Evolutionary conservation across 2,329 filamentous ascomycete genomes (phyloP).

Genomic region (Aspergillus sp.): DNA sequence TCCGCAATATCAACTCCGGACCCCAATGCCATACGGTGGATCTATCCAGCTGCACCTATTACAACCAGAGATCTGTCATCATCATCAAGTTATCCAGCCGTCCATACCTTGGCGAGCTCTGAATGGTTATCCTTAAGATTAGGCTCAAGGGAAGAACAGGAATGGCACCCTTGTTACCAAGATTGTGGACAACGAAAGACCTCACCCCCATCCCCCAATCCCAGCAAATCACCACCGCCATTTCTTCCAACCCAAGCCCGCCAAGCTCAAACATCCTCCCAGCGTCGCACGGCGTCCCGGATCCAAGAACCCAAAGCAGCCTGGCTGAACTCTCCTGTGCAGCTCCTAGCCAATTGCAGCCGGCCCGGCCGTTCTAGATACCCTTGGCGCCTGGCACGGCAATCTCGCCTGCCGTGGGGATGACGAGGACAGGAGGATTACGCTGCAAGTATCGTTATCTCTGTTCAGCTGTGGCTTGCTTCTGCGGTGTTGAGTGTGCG

Average conservation of each 20-base stretch:
- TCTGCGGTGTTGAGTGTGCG: background rate
- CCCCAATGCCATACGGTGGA: background rate
- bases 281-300: too few species aligned
- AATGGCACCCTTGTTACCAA: background rate
- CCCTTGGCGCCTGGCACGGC: background rate
- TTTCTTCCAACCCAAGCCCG: background rate
- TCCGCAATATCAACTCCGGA: background rate
- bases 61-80: background rate
- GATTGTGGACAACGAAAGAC: too few species aligned
- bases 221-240: too few species aligned
- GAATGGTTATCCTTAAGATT: background rate
- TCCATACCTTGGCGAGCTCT: background rate
- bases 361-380: background rate
- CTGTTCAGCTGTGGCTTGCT: background rate
- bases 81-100: background rate
- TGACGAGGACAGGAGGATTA: background rate
- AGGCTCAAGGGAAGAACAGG: constrained; percentile 14
- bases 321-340: background rate
- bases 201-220: too few species aligned
- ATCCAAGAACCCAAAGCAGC: background rate
- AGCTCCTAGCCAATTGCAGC: background rate
- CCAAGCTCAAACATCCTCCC: background rate
- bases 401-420: background rate
- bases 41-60: background rate
- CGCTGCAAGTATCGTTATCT: background rate